phyloP scores from a whole-genome alignment of 2,329 filamentous ascomycete species.

The Alternaria gaisen region DNA sequence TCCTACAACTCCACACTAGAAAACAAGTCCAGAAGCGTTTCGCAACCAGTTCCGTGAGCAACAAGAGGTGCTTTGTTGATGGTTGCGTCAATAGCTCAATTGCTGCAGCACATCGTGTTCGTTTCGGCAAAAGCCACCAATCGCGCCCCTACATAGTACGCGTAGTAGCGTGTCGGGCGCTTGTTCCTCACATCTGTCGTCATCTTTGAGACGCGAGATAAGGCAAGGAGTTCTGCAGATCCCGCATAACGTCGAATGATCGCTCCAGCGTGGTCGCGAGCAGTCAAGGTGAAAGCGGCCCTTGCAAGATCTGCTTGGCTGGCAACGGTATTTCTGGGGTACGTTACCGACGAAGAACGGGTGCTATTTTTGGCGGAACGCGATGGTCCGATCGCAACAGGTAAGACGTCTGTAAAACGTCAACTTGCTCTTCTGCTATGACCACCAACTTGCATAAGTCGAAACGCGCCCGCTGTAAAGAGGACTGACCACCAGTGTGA shows the following conservation, averaged over 20 bases:
- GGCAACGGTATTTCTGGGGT: constrained; percentile 40
- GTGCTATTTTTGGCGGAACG: constrained; percentile 45
- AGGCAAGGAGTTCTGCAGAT: constrained; percentile 41
- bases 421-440: constrained; percentile 17
- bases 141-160: constrained; percentile 20
- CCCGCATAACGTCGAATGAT: constrained; percentile 39
- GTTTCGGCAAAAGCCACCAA: constrained; percentile 9
- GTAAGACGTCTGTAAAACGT: constrained; percentile 22
- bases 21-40: constrained; percentile 7
- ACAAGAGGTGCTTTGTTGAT: constrained; percentile 5
- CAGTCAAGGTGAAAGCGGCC: constrained; percentile 21
- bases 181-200: constrained; percentile 28
- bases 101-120: constrained; percentile 10
- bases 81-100: not conserved
- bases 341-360: constrained; percentile 30
- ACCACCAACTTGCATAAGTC: constrained; percentile 25
- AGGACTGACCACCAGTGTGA: constrained; percentile 14
- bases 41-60: constrained; percentile 4
- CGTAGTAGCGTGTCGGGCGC: constrained; percentile 16
- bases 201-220: constrained; percentile 36
- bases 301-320: constrained; percentile 33
- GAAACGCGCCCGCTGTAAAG: constrained; percentile 31
- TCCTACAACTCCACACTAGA: not conserved
- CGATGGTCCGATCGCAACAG: constrained; percentile 24
- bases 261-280: constrained; percentile 30